phyloP scores from a whole-genome alignment of 768 basidiomycete species.

The Serpula lacrymans region DNA sequence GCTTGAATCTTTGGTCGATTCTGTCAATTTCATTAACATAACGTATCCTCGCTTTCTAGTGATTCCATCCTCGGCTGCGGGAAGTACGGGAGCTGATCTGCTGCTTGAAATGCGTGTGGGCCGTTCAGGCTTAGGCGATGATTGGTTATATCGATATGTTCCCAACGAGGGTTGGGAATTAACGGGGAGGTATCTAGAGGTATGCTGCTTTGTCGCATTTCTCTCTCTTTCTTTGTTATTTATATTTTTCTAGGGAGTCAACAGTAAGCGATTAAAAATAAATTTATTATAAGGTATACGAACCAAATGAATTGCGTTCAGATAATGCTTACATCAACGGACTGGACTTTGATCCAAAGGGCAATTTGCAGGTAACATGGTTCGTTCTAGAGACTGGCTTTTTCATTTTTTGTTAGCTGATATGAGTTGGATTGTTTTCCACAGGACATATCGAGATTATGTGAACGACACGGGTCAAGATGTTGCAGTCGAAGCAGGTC shows the following conservation, averaged over 20 bases:
- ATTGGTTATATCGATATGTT: conserved; percentile 34
- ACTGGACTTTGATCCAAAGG: conserved; percentile 29
- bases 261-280: conserved; percentile 29
- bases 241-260: conserved; percentile 25
- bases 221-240: not conserved
- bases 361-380: conserved; percentile 30
- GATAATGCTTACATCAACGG: conserved; percentile 40
- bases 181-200: conserved; percentile 33
- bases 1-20: conserved; percentile 26
- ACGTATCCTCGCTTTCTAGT: conserved; percentile 33
- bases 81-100: conserved; percentile 19
- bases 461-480: conserved; percentile 36
- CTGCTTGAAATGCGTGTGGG: conserved; percentile 34
- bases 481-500: conserved; percentile 36
- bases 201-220: conserved; percentile 9
- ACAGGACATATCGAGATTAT: conserved; percentile 37
- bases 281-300: not conserved
- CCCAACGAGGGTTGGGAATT: conserved; percentile 25
- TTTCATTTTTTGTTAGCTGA: not conserved
- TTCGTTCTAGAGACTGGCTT: no score
- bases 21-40: conserved; percentile 30
- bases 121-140: conserved; percentile 33
- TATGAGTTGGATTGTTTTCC: no score
- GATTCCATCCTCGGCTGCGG: conserved; percentile 7
- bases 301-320: conserved; percentile 4